Evolutionary conservation across 306 rosid genomes (phyloP).

Genomic region (Begonia peltatifolia): DNA sequence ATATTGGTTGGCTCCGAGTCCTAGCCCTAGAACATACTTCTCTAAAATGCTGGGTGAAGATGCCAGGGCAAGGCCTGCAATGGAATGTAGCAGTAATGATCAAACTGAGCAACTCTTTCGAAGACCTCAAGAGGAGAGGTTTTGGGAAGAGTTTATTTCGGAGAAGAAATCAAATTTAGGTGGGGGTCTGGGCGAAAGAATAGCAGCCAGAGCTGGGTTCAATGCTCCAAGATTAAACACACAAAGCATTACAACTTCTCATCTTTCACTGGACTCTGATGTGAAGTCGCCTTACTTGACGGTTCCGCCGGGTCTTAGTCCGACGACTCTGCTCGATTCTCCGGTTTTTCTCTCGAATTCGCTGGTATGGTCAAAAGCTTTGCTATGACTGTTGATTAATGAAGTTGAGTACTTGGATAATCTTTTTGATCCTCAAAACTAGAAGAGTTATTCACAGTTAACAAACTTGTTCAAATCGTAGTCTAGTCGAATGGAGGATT

Average conservation of each 20-base stretch:
- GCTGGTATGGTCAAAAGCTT: constrained; percentile 33
- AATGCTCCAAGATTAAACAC: constrained; percentile 94
- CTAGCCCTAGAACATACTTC: constrained; percentile 60
- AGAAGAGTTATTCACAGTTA: too few species aligned
- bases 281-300: constrained; percentile 63
- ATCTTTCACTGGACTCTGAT: constrained; percentile 42
- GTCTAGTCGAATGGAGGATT: too few species aligned
- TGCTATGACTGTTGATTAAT: too few species aligned
- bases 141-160: constrained; percentile 18
- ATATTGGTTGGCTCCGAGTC: constrained; percentile 73
- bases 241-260: constrained; percentile 65
- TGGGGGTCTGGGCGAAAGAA: constrained; percentile 69
- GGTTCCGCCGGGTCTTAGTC: constrained; percentile 93
- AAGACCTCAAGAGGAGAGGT: constrained; percentile 19
- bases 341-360: constrained; percentile 86
- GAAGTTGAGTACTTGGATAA: too few species aligned
- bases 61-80: constrained; percentile 24
- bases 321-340: constrained; percentile 83
- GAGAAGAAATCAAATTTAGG: constrained; percentile 35
- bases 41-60: constrained; percentile 56
- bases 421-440: too few species aligned
- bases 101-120: constrained; percentile 33
- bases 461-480: too few species aligned
- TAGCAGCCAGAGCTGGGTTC: constrained; percentile 90
- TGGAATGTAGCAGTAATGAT: constrained; percentile 27